Percentiles rank a stretch among this genome's conserved stretches.
These are phyloP conservation scores for Eutrema japonicum DNA, from an alignment of 345 rosid genomes.

Conservation along the genomic window DNA sequence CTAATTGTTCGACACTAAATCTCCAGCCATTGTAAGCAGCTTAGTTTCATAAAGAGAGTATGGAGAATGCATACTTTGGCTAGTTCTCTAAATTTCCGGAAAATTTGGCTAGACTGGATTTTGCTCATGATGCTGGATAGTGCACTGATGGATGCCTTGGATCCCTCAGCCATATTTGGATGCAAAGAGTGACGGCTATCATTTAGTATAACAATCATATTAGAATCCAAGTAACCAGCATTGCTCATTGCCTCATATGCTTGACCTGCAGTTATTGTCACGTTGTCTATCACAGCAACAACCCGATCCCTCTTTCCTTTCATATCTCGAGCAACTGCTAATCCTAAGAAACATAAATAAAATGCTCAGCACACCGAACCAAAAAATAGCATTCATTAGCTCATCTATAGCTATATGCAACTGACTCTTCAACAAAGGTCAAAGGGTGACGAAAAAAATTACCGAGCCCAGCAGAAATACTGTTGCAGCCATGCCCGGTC, in stretches of 20 bases:
- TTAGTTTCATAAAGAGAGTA: background rate
- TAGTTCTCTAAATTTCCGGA: conserved; percentile 76
- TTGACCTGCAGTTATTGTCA: conserved; percentile 89
- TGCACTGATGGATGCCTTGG: conserved; percentile 76
- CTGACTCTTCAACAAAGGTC: conserved; percentile 13
- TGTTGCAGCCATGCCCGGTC: conserved; percentile 88
- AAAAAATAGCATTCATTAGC: background rate
- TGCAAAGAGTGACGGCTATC: conserved; percentile 81
- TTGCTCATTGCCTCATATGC: conserved; percentile 95
- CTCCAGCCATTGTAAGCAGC: conserved; percentile 13
- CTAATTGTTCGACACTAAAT: background rate
- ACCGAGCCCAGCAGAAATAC: conserved; percentile 96
- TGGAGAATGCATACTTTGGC: conserved; percentile 67
- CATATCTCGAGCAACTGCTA: conserved; percentile 92
- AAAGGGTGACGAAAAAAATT: conserved; percentile 34
- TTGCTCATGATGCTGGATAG: conserved; percentile 82
- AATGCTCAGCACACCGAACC: conserved; percentile 17
- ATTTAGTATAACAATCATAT: conserved; percentile 88
- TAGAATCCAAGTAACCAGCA: conserved; percentile 89
- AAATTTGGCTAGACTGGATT: conserved; percentile 87
- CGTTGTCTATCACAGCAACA: conserved; percentile 77
- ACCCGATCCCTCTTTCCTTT: conserved; percentile 80
- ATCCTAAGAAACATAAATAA: conserved; percentile 49
- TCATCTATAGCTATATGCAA: background rate
- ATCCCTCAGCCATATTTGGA: conserved; percentile 71